Evolutionary conservation across 2,329 filamentous ascomycete genomes (phyloP).

Genomic region (Phaeosphaeriaceae sp.): DNA sequence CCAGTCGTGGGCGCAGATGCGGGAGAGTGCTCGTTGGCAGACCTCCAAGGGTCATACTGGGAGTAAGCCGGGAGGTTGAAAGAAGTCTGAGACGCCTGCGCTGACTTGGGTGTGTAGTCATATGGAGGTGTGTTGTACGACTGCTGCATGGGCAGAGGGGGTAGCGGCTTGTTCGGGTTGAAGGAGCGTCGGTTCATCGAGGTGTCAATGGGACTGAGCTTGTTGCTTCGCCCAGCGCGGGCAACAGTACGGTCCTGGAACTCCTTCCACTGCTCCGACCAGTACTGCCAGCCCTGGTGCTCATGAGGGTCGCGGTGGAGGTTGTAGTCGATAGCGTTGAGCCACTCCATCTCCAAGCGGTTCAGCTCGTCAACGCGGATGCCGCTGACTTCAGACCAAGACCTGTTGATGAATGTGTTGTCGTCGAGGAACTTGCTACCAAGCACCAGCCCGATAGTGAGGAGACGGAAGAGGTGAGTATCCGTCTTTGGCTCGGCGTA

Average conservation of each 20-base stretch:
- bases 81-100: constrained; percentile 45
- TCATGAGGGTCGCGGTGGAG: constrained; percentile 85
- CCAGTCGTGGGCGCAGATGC: constrained; percentile 62
- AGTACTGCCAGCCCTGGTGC: constrained; percentile 72
- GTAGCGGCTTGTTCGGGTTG: constrained; percentile 54
- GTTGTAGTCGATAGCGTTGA: constrained; percentile 80
- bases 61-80: constrained; percentile 45
- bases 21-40: constrained; percentile 56
- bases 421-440: constrained; percentile 97
- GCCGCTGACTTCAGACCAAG: constrained; percentile 93
- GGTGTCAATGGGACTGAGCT: constrained; percentile 70
- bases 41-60: constrained; percentile 53
- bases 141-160: constrained; percentile 47
- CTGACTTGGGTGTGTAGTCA: constrained; percentile 45
- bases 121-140: constrained; percentile 48
- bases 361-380: constrained; percentile 87
- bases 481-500: constrained; percentile 59
- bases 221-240: constrained; percentile 46
- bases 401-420: constrained; percentile 97
- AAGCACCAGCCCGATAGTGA: constrained; percentile 83
- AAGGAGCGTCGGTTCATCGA: constrained; percentile 62
- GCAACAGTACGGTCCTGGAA: constrained; percentile 62
- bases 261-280: constrained; percentile 71
- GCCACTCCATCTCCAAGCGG: constrained; percentile 85
- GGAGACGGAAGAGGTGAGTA: constrained; percentile 83